Evolutionary conservation across 176 grass and related monocot genomes (phyloP).

Genomic region (Secale cereale): DNA sequence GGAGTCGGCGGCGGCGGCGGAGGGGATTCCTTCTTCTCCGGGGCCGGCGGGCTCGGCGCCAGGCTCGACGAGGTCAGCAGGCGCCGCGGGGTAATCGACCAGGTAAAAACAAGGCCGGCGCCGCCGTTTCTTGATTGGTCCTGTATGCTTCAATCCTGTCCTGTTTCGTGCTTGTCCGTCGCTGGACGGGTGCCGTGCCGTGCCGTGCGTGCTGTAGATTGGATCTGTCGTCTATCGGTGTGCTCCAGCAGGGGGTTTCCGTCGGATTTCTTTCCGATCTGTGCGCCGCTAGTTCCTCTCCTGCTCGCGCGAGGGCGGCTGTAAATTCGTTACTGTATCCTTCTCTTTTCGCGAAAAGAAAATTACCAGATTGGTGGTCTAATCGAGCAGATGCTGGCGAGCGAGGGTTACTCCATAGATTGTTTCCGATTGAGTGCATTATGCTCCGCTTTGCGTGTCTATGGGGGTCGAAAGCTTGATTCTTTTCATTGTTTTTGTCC

Average conservation of each 20-base stretch:
- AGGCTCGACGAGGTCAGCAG: conserved; percentile 43
- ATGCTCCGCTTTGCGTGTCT: not conserved
- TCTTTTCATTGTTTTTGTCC: not conserved
- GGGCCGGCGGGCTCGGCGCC: conserved; percentile 55
- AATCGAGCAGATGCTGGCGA: not conserved
- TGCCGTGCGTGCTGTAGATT: conserved; percentile 8
- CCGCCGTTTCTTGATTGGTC: not conserved
- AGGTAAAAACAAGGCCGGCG: not conserved
- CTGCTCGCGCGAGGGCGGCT: not conserved
- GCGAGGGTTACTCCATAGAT: not conserved
- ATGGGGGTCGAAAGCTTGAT: not conserved
- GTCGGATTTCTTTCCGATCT: not conserved
- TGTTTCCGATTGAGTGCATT: not conserved
- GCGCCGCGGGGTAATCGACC: not conserved
- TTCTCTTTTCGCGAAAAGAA: not conserved
- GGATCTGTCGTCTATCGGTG: not conserved
- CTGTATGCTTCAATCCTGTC: not conserved
- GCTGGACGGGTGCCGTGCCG: not conserved
- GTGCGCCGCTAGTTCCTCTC: not conserved
- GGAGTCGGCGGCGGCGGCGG: conserved; percentile 26
- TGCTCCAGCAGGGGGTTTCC: not conserved
- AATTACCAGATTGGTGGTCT: not conserved
- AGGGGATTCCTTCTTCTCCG: conserved; percentile 52
- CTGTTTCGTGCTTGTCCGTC: not conserved
- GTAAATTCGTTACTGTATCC: too few relatives aligned